Evolutionary conservation across 768 basidiomycete species (phyloP).

Genomic region (Hericium coralloides): DNA sequence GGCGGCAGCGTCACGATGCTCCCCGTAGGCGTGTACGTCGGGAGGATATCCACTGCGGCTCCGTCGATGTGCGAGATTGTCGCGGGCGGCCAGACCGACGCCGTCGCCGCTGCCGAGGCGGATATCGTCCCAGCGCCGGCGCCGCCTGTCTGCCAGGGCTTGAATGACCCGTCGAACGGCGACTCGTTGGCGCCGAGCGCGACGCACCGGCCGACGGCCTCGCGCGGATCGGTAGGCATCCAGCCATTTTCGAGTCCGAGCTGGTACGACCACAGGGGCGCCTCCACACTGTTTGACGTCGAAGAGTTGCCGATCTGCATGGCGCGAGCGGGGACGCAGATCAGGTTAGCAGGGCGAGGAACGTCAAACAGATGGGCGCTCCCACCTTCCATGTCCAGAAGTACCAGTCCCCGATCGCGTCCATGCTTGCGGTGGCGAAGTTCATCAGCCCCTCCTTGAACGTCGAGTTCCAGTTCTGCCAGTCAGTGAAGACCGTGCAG

Average conservation of each 20-base stretch:
- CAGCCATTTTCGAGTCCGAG: slow-evolving; percentile 67
- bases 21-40: slow-evolving; percentile 59
- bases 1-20: slow-evolving; percentile 47
- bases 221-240: slow-evolving; percentile 68
- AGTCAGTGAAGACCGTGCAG: slow-evolving; percentile 39
- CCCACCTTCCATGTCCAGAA: slow-evolving; percentile 74
- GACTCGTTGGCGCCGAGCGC: slow-evolving; percentile 34
- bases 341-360: not conserved
- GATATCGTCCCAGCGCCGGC: slow-evolving; percentile 41
- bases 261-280: slow-evolving; percentile 64
- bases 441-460: slow-evolving; percentile 43
- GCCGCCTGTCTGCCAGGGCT: slow-evolving; percentile 63
- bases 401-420: slow-evolving; percentile 59
- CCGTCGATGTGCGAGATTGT: slow-evolving; percentile 36
- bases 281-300: slow-evolving; percentile 34
- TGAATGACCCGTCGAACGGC: slow-evolving; percentile 36
- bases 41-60: slow-evolving; percentile 27
- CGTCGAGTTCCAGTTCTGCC: slow-evolving; percentile 40
- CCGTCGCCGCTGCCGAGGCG: slow-evolving; percentile 30
- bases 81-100: slow-evolving; percentile 47
- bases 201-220: slow-evolving; percentile 55
- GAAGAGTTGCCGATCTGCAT: slow-evolving; percentile 49
- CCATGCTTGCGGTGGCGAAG: slow-evolving; percentile 53
- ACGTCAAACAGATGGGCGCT: not conserved
- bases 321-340: not conserved